Percentiles rank a stretch among this genome's conserved stretches.
phyloP scores from a whole-genome alignment of 139 green algal genomes.

The Picochlorum costavermella region DNA sequence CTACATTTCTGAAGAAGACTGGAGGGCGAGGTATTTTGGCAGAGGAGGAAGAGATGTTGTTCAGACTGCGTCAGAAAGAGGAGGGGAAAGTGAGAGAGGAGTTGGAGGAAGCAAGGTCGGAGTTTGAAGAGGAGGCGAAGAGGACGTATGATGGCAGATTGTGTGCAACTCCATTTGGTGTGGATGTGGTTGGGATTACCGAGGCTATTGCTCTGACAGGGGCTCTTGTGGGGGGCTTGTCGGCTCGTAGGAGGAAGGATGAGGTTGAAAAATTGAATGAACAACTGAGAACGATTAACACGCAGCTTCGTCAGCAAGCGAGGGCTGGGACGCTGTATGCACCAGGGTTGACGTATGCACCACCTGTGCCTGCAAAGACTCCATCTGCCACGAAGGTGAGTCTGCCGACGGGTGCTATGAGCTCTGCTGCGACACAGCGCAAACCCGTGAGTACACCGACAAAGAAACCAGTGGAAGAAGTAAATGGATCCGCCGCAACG shows the following conservation, averaged over 20 bases:
- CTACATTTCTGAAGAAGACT: constrained; percentile 24
- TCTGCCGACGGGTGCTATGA: background rate
- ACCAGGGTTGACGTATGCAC: constrained; percentile 64
- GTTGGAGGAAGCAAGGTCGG: constrained; percentile 15
- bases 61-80: constrained; percentile 47
- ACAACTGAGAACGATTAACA: constrained; percentile 85
- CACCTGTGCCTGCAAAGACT: constrained; percentile 11
- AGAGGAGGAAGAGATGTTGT: constrained; percentile 63
- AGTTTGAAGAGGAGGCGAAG: constrained; percentile 20
- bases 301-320: constrained; percentile 78
- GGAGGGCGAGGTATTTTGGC: constrained; percentile 51
- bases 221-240: constrained; percentile 58
- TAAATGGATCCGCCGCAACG: background rate
- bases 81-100: constrained; percentile 45
- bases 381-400: background rate
- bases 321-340: constrained; percentile 78
- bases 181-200: constrained; percentile 95
- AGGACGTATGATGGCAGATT: constrained; percentile 50
- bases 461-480: background rate
- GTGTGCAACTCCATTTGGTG: constrained; percentile 89
- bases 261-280: constrained; percentile 88
- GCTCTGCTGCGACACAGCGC: background rate
- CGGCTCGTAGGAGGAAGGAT: constrained; percentile 67
- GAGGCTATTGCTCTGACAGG: constrained; percentile 77
- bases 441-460: background rate